These are phyloP conservation scores for Cryptococcus sp. DNA, from an alignment of 1,284 basidiomycete genomes.

Conservation along the genomic window DNA sequence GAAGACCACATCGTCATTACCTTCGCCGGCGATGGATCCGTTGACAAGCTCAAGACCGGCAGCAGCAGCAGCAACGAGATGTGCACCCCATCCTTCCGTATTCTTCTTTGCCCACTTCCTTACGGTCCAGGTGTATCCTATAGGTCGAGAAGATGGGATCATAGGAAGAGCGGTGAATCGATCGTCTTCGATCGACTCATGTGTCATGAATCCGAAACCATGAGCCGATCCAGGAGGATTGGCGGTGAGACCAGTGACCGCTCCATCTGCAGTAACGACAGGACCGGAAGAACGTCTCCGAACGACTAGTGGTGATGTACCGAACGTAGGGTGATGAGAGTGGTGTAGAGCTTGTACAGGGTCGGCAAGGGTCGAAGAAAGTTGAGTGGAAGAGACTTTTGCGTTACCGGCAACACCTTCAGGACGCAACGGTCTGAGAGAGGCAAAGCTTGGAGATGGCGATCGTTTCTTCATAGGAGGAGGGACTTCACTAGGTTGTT, in stretches of 20 bases:
- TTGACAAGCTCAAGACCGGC: slow-evolving; percentile 36
- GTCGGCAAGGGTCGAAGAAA: no score
- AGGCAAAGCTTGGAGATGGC: background rate
- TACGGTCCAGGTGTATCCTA: slow-evolving; percentile 73
- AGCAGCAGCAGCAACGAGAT: slow-evolving; percentile 37
- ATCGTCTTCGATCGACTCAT: background rate
- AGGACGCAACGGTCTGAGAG: background rate
- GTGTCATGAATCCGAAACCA: background rate
- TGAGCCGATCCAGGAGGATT: background rate
- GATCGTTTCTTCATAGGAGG: background rate
- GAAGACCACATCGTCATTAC: slow-evolving; percentile 43
- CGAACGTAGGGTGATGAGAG: slow-evolving; percentile 32
- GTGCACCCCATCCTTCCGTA: slow-evolving; percentile 37
- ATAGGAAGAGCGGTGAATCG: slow-evolving; percentile 9
- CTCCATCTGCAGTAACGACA: slow-evolving; percentile 25
- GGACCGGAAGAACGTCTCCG: slow-evolving; percentile 18
- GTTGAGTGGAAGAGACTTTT: background rate
- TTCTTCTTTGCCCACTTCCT: slow-evolving; percentile 68
- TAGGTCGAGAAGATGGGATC: slow-evolving; percentile 30
- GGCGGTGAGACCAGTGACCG: slow-evolving; percentile 25
- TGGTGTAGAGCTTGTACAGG: background rate
- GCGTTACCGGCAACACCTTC: background rate
- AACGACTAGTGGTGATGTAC: slow-evolving; percentile 35
- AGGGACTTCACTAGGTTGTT: slow-evolving; percentile 26
- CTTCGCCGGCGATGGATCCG: slow-evolving; percentile 15